Conservation (phyloP, 2,329 filamentous ascomycete species). For the Colletotrichum limetticola region DNA sequence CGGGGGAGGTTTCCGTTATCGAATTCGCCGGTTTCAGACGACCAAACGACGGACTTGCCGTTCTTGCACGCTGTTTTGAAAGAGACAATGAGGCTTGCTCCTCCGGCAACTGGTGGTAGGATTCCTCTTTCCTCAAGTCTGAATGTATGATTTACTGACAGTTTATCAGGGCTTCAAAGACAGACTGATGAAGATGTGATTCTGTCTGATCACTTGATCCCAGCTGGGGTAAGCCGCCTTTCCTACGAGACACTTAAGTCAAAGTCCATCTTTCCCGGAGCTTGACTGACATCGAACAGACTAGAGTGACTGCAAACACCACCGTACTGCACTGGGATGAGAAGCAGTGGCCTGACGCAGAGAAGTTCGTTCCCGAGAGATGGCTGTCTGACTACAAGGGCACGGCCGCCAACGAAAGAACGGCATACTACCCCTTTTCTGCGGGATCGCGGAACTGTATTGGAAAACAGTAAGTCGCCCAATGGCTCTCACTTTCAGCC, state of each 20-base stretch:
- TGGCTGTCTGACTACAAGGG: slow-evolving; percentile 15
- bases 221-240: neutral
- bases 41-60: neutral
- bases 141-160: neutral
- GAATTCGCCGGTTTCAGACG: neutral
- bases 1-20: neutral
- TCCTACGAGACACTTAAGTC: no score
- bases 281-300: neutral
- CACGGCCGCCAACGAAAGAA: neutral
- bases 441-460: neutral
- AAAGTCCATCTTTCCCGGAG: neutral
- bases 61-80: neutral
- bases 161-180: neutral
- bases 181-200: neutral
- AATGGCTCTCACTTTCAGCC: neutral
- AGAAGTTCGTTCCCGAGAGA: neutral
- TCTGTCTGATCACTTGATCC: neutral
- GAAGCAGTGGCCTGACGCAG: slow-evolving; percentile 4
- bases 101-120: neutral
- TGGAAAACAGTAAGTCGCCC: neutral
- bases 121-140: neutral
- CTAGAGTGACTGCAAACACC: slow-evolving; percentile 11
- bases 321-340: neutral
- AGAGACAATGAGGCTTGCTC: neutral
- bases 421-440: neutral